Percentiles rank a stretch among this genome's conserved stretches.
Evolutionary conservation across 108 stramenopile species (phyloP).

Genomic region (Tribonema minus): DNA sequence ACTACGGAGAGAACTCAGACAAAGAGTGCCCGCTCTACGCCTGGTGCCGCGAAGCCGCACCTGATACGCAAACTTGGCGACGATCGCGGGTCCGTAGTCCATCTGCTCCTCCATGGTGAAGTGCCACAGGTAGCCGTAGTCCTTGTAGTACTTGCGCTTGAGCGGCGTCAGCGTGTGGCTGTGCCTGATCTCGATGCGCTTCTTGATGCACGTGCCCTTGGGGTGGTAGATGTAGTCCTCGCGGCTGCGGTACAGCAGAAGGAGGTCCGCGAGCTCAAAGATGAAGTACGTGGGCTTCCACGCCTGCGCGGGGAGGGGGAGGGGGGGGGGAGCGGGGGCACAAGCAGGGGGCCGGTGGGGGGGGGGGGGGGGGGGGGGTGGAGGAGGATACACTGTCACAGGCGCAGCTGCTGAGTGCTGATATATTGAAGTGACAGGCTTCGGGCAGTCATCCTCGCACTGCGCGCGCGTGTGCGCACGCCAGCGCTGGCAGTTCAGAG

Average conservation of each 20-base stretch:
- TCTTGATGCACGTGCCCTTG: constrained; percentile 33
- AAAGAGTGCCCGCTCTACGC: no score
- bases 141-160: constrained; percentile 48
- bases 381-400: no score
- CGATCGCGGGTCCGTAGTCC: constrained; percentile 47
- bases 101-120: constrained; percentile 52
- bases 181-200: constrained; percentile 38
- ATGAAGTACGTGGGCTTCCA: constrained; percentile 48
- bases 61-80: constrained; percentile 44
- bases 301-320: constrained; percentile 4
- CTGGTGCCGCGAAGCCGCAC: background rate
- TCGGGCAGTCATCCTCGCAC: no score
- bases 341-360: no score
- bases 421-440: no score
- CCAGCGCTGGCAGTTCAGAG: no score
- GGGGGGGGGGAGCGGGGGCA: no score
- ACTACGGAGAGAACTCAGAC: no score
- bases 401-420: no score
- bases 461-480: no score
- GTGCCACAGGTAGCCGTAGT: constrained; percentile 50
- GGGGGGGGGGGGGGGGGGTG: no score
- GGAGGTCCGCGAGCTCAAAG: constrained; percentile 24
- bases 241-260: constrained; percentile 39
- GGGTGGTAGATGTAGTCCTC: constrained; percentile 40
- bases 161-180: constrained; percentile 39